Evolutionary conservation across 768 basidiomycete species (phyloP).

Genomic region (Leucocoprinus leucothites): DNA sequence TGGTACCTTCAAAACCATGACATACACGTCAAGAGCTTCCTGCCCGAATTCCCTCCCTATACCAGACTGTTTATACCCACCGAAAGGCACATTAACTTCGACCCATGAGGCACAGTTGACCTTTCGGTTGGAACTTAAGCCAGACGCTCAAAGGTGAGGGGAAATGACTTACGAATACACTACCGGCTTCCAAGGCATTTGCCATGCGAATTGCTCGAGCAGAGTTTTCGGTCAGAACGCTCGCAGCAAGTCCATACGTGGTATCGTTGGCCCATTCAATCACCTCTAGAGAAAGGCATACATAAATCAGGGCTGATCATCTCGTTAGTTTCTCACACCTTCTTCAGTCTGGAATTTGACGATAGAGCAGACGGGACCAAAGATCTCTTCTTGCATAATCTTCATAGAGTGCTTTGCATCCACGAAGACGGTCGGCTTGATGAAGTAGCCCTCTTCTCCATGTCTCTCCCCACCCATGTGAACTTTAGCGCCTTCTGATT

Average conservation of each 20-base stretch:
- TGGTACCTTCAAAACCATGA: no score
- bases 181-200: slow-evolving; percentile 65
- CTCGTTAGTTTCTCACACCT: slow-evolving; percentile 15
- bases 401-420: slow-evolving; percentile 66
- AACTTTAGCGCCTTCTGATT: no score
- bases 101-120: slow-evolving; percentile 42
- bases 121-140: slow-evolving; percentile 17
- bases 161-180: slow-evolving; percentile 44
- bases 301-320: not conserved
- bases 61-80: slow-evolving; percentile 73
- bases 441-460: slow-evolving; percentile 53
- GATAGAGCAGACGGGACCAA: slow-evolving; percentile 77
- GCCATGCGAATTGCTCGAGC: slow-evolving; percentile 62
- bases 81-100: slow-evolving; percentile 56
- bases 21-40: slow-evolving; percentile 49
- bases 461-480: slow-evolving; percentile 63
- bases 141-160: not conserved
- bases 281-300: slow-evolving; percentile 31
- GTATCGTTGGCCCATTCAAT: slow-evolving; percentile 72
- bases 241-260: slow-evolving; percentile 73
- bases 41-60: slow-evolving; percentile 69
- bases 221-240: slow-evolving; percentile 72
- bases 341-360: slow-evolving; percentile 73
- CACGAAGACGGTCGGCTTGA: slow-evolving; percentile 75
- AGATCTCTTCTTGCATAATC: slow-evolving; percentile 75